These are phyloP conservation scores for Pulicaria dysenterica DNA, from an alignment of 129 eudicot genomes.

Conservation along the genomic window DNA sequence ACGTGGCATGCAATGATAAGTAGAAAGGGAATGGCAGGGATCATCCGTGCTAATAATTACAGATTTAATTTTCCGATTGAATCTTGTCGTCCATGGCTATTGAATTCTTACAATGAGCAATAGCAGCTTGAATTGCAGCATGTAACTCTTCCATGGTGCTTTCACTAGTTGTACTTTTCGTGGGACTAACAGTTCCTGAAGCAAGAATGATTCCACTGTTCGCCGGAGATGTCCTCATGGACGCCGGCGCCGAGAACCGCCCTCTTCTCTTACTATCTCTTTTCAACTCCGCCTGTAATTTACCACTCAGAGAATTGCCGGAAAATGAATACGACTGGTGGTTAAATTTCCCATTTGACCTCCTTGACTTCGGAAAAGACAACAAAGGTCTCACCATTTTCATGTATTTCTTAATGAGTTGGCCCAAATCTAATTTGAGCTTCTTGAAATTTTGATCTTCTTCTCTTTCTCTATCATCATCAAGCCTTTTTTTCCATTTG, in stretches of 20 bases:
- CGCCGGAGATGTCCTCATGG: slow-evolving; percentile 77
- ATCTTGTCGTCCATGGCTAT: slow-evolving; percentile 47
- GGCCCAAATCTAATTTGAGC: slow-evolving; percentile 53
- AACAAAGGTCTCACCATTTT: slow-evolving; percentile 68
- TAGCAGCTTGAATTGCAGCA: slow-evolving; percentile 96
- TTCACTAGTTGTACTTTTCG: slow-evolving; percentile 50
- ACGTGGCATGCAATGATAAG: too few relatives aligned
- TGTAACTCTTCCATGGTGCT: slow-evolving; percentile 94
- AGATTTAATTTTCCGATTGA: neutral
- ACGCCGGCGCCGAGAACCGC: slow-evolving; percentile 77
- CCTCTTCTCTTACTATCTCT: slow-evolving; percentile 44
- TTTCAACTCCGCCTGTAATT: neutral
- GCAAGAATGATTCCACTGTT: slow-evolving; percentile 67
- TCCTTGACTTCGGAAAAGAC: slow-evolving; percentile 42
- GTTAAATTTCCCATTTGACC: slow-evolving; percentile 30
- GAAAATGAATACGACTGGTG: slow-evolving; percentile 61
- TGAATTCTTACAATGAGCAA: slow-evolving; percentile 95
- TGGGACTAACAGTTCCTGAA: slow-evolving; percentile 31
- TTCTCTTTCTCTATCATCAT: slow-evolving; percentile 31
- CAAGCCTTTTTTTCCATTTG: slow-evolving; percentile 58
- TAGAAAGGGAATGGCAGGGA: too few relatives aligned
- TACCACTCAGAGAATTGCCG: slow-evolving; percentile 40
- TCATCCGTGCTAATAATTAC: neutral
- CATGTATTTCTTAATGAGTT: slow-evolving; percentile 67
- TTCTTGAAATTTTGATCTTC: slow-evolving; percentile 41